Evolutionary conservation across 352 stramenopile genomes (phyloP).

Genomic region (Globisporangium iwayamae): DNA sequence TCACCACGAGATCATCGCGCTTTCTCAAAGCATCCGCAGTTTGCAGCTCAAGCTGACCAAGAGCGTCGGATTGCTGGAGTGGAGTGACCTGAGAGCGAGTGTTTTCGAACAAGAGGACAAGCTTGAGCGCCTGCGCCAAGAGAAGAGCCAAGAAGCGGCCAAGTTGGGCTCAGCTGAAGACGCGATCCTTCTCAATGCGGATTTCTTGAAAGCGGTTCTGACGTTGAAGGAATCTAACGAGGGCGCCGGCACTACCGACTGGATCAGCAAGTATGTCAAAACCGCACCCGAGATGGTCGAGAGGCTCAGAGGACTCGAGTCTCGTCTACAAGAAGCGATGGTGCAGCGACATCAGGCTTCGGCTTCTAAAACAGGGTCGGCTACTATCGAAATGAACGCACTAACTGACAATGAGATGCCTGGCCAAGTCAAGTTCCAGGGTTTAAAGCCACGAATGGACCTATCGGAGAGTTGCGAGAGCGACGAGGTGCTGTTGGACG

Average conservation of each 20-base stretch:
- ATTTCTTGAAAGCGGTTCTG: conserved; percentile 55
- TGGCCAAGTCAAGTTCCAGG: background rate
- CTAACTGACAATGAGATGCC: background rate
- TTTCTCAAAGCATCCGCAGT: conserved; percentile 43
- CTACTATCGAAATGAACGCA: background rate
- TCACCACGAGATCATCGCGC: conserved; percentile 40
- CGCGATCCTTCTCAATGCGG: conserved; percentile 52
- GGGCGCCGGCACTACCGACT: background rate
- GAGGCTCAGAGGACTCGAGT: conserved; percentile 42
- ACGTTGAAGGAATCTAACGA: conserved; percentile 18
- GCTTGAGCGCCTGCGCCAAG: conserved; percentile 27
- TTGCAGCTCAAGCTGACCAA: conserved; percentile 51
- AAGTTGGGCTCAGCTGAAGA: conserved; percentile 46
- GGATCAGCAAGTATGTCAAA: conserved; percentile 50
- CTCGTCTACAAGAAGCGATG: conserved; percentile 32
- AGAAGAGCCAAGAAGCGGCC: conserved; percentile 31
- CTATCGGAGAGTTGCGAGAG: conserved; percentile 9
- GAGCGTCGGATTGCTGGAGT: conserved; percentile 58
- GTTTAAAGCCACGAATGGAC: background rate
- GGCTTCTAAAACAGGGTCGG: background rate
- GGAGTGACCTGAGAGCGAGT: conserved; percentile 44
- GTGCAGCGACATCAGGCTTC: background rate
- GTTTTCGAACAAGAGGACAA: conserved; percentile 46
- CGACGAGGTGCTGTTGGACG: conserved; percentile 1
- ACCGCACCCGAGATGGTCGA: conserved; percentile 45